Evolutionary conservation across 495 filamentous ascomycete species (phyloP).

Genomic region (Tetracladium setigerum): DNA sequence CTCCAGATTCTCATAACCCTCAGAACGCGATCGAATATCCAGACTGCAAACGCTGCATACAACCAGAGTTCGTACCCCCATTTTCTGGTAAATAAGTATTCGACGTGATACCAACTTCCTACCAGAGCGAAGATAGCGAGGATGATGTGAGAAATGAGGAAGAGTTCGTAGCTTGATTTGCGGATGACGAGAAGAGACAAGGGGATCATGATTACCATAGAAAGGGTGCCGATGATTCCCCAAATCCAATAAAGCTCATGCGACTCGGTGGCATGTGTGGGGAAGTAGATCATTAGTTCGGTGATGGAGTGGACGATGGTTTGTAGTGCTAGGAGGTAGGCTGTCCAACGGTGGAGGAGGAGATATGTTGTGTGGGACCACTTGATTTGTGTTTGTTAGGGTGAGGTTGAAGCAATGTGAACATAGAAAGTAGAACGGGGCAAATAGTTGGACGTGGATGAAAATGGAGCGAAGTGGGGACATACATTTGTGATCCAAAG

Average conservation of each 20-base stretch:
- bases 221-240: slow-evolving; percentile 33
- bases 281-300: slow-evolving; percentile 17
- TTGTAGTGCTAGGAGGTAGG: slow-evolving; percentile 29
- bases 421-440: no score
- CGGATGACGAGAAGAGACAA: slow-evolving; percentile 23
- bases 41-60: slow-evolving; percentile 32
- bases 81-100: slow-evolving; percentile 4
- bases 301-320: slow-evolving; percentile 30
- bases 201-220: slow-evolving; percentile 12
- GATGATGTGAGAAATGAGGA: slow-evolving; percentile 32
- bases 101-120: slow-evolving; percentile 36
- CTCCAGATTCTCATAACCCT: slow-evolving; percentile 23
- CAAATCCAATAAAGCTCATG: slow-evolving; percentile 29
- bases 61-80: slow-evolving; percentile 39
- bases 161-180: slow-evolving; percentile 30
- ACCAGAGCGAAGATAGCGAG: slow-evolving; percentile 29
- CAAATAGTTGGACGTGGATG: no score
- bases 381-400: no score
- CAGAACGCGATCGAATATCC: slow-evolving; percentile 35
- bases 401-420: no score
- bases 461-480: no score
- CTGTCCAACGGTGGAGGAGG: slow-evolving; percentile 41
- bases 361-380: slow-evolving; percentile 39
- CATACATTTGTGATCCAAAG: slow-evolving; percentile 31
- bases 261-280: slow-evolving; percentile 13